phyloP scores from a whole-genome alignment of 2,329 filamentous ascomycete genomes.

The Xylaria sp. region DNA sequence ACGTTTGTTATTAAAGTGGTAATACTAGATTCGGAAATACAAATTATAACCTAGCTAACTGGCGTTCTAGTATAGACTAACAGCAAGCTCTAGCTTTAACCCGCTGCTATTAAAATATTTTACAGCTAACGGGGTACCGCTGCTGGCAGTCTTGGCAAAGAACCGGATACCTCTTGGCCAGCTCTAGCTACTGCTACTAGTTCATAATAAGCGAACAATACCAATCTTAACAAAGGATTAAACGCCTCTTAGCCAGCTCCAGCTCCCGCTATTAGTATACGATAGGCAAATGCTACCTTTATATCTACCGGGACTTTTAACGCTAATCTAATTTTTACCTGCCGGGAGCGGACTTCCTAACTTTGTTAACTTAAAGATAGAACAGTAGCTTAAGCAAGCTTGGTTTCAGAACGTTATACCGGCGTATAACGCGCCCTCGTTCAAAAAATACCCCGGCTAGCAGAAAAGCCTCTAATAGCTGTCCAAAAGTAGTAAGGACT shows the following conservation, averaged over 20 bases:
- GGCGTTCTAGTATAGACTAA: neutral
- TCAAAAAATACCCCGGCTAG: neutral
- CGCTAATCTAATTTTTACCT: neutral
- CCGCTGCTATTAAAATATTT: no score
- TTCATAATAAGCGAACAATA: no score
- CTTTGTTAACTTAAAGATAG: neutral
- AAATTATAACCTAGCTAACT: neutral
- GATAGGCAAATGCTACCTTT: neutral
- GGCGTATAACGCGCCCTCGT: neutral
- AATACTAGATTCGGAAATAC: neutral
- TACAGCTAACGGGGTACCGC: no score
- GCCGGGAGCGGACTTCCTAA: no score
- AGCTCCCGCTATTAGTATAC: neutral
- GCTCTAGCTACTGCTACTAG: no score
- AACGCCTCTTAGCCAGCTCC: neutral
- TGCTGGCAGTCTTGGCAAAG: no score
- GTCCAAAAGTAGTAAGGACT: neutral
- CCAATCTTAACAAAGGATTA: neutral
- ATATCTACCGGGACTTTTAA: neutral
- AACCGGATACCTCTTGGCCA: no score
- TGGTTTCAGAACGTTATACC: neutral
- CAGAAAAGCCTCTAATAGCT: slow-evolving; percentile 4
- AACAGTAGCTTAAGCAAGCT: neutral
- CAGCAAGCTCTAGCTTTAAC: neutral
- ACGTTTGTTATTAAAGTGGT: neutral